phyloP scores from a whole-genome alignment of 257 asterid genomes.

The Solanum medicagineum region DNA sequence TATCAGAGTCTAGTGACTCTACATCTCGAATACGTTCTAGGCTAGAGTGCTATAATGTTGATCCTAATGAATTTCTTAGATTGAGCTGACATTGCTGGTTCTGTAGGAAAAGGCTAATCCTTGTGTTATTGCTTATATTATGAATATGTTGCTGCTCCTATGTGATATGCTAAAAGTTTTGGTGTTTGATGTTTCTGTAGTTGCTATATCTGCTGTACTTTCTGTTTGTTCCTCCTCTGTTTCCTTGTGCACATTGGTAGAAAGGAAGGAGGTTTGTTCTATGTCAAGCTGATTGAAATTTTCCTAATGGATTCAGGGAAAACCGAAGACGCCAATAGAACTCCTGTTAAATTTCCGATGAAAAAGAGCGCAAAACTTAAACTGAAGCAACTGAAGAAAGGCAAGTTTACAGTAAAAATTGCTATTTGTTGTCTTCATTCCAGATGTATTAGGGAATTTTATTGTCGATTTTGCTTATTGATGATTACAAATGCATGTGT shows the following conservation, averaged over 20 bases:
- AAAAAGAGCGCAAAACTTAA: slow-evolving; percentile 49
- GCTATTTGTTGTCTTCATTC: neutral
- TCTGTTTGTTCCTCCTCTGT: neutral
- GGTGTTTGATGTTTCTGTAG: neutral
- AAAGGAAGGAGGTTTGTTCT: neutral
- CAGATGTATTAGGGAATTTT: neutral
- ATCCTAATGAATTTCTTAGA: neutral
- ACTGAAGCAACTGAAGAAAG: slow-evolving; percentile 50
- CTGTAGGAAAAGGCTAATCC: neutral
- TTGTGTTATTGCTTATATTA: neutral
- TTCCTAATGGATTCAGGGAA: slow-evolving; percentile 16
- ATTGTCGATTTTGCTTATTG: neutral
- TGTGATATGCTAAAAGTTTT: neutral
- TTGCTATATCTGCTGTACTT: neutral
- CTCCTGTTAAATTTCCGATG: slow-evolving; percentile 40
- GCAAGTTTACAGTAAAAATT: slow-evolving; percentile 11
- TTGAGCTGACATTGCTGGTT: neutral
- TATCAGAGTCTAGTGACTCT: neutral
- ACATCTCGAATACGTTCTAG: neutral
- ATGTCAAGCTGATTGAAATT: neutral
- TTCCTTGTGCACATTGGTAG: neutral
- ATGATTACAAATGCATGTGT: neutral
- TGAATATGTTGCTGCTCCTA: neutral
- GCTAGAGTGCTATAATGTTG: neutral
- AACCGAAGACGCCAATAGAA: slow-evolving; percentile 16